Evolutionary conservation across 2,329 filamentous ascomycete species (phyloP).

Genomic region (Dothistroma pini): DNA sequence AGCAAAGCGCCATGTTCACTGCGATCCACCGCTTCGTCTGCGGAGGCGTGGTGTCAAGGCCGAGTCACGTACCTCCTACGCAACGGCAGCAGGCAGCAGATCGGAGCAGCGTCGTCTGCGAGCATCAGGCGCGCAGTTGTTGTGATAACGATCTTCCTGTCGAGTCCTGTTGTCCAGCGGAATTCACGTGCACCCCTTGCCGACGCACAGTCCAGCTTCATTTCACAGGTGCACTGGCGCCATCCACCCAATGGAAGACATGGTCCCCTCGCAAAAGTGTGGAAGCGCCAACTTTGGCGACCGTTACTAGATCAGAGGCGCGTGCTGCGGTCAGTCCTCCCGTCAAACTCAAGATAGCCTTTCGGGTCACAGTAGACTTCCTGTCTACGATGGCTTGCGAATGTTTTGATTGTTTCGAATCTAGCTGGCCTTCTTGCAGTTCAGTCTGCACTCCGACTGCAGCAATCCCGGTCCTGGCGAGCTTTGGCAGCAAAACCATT

Average conservation of each 20-base stretch:
- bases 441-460: slow-evolving; percentile 2
- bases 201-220: slow-evolving; percentile 26
- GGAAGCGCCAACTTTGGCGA: slow-evolving; percentile 15
- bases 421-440: slow-evolving; percentile 12
- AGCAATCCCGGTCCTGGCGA: neutral
- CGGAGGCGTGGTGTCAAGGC: neutral
- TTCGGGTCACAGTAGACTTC: slow-evolving; percentile 11
- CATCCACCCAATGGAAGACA: slow-evolving; percentile 21
- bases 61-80: no score
- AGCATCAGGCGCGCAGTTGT: neutral
- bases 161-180: slow-evolving; percentile 11
- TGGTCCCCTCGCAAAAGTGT: slow-evolving; percentile 8
- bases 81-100: no score
- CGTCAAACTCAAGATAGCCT: slow-evolving; percentile 9
- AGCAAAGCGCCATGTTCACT: neutral
- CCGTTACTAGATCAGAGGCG: slow-evolving; percentile 11
- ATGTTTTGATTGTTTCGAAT: slow-evolving; percentile 17
- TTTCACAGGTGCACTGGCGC: slow-evolving; percentile 26
- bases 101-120: no score
- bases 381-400: slow-evolving; percentile 10
- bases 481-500: neutral
- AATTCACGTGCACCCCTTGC: slow-evolving; percentile 20
- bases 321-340: slow-evolving; percentile 11
- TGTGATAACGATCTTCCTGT: neutral
- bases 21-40: neutral